Percentiles rank a stretch among this genome's conserved stretches.
Conservation (phyloP, 2,329 filamentous ascomycete species). For the Peltaster fructicola region DNA sequence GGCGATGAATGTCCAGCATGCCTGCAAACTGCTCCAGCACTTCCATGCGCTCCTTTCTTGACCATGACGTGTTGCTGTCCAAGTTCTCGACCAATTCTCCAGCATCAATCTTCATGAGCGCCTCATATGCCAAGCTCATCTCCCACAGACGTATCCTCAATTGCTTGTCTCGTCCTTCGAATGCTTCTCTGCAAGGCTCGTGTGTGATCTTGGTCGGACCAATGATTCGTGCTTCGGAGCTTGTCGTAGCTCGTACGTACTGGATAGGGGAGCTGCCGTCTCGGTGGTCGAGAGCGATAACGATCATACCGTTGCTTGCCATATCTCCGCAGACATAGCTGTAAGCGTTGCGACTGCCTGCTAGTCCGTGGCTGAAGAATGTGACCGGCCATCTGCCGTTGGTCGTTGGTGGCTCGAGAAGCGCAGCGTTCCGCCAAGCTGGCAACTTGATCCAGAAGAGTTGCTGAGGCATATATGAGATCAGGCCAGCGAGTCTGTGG, state of each 20-base stretch:
- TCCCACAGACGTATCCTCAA: slow-evolving; percentile 65
- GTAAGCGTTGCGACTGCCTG: slow-evolving; percentile 66
- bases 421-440: slow-evolving; percentile 50
- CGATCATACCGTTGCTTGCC: slow-evolving; percentile 64
- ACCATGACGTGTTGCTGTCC: slow-evolving; percentile 22
- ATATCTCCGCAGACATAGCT: slow-evolving; percentile 66
- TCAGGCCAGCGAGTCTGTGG: slow-evolving; percentile 9
- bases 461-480: slow-evolving; percentile 37
- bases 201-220: slow-evolving; percentile 38
- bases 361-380: slow-evolving; percentile 74
- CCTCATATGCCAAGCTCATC: slow-evolving; percentile 51
- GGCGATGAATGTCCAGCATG: slow-evolving; percentile 49
- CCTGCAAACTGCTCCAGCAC: slow-evolving; percentile 41
- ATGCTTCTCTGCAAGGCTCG: slow-evolving; percentile 42
- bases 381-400: slow-evolving; percentile 57
- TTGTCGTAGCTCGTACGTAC: slow-evolving; percentile 44
- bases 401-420: slow-evolving; percentile 32
- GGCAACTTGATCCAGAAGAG: slow-evolving; percentile 59
- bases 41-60: slow-evolving; percentile 21
- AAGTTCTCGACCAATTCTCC: slow-evolving; percentile 31
- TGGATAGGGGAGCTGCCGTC: slow-evolving; percentile 66
- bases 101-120: slow-evolving; percentile 46
- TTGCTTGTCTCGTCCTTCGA: slow-evolving; percentile 51
- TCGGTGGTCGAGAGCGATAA: slow-evolving; percentile 66
- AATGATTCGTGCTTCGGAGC: slow-evolving; percentile 22